Conservation (phyloP, 2,329 filamentous ascomycete species). For the Exophiala aquamarina region DNA sequence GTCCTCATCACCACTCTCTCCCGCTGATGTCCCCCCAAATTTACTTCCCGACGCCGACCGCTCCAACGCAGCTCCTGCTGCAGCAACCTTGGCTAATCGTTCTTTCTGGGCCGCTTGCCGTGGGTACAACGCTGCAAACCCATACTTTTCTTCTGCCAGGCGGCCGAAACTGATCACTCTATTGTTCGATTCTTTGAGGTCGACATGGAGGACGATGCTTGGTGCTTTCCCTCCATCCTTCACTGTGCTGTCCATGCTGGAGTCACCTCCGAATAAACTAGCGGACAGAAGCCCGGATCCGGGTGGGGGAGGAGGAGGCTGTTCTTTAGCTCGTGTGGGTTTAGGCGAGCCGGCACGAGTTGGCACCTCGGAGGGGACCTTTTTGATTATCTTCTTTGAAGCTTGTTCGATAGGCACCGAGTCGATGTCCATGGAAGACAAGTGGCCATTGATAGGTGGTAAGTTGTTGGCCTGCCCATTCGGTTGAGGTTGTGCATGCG, state of each 20-base stretch:
- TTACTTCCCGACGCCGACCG: slow-evolving; percentile 41
- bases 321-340: slow-evolving; percentile 55
- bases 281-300: slow-evolving; percentile 66
- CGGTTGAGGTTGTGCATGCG: slow-evolving; percentile 31
- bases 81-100: slow-evolving; percentile 82
- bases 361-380: slow-evolving; percentile 47
- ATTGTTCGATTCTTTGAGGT: slow-evolving; percentile 77
- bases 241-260: slow-evolving; percentile 45
- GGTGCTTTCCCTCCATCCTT: slow-evolving; percentile 52
- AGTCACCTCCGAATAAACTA: slow-evolving; percentile 57
- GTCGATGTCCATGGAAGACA: slow-evolving; percentile 23
- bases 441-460: slow-evolving; percentile 12
- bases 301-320: slow-evolving; percentile 57
- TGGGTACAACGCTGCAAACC: slow-evolving; percentile 90
- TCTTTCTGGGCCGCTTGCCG: slow-evolving; percentile 85
- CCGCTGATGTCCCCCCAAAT: slow-evolving; percentile 68
- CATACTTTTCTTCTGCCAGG: slow-evolving; percentile 89
- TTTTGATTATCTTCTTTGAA: slow-evolving; percentile 40
- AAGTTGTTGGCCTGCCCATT: slow-evolving; percentile 35
- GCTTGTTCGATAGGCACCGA: slow-evolving; percentile 25
- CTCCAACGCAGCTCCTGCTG: slow-evolving; percentile 82
- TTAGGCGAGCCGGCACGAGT: slow-evolving; percentile 58
- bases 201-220: slow-evolving; percentile 81
- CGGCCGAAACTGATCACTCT: slow-evolving; percentile 95
- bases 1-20: slow-evolving; percentile 61